phyloP scores from a whole-genome alignment of 140 eudicot genomes.

The Stevia rebaudiana region DNA sequence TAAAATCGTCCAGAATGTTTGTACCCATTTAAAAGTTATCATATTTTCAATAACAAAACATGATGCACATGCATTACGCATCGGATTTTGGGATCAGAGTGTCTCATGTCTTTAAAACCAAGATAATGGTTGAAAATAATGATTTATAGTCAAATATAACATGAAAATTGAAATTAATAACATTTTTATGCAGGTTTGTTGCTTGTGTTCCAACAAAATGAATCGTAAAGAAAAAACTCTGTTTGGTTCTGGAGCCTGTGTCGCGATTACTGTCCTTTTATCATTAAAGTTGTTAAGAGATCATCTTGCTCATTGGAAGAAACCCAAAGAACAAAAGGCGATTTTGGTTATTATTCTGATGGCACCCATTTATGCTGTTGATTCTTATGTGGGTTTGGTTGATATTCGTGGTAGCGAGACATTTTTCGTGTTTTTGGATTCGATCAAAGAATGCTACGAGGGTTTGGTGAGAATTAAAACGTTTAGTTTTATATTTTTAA shows the following conservation, averaged over 20 bases:
- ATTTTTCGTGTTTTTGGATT: slow-evolving; percentile 75
- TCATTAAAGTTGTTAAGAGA: slow-evolving; percentile 51
- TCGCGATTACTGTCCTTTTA: slow-evolving; percentile 54
- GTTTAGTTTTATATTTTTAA: background rate
- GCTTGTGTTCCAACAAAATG: slow-evolving; percentile 28
- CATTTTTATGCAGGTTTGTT: slow-evolving; percentile 23
- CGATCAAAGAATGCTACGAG: slow-evolving; percentile 88
- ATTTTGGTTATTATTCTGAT: slow-evolving; percentile 62
- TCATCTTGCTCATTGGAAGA: slow-evolving; percentile 71
- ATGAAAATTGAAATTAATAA: background rate
- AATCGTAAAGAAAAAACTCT: slow-evolving; percentile 55
- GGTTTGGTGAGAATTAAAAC: slow-evolving; percentile 49
- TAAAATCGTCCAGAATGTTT: too few species aligned
- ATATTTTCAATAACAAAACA: too few species aligned
- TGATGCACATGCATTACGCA: too few species aligned
- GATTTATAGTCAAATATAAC: background rate
- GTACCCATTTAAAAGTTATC: too few species aligned
- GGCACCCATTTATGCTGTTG: slow-evolving; percentile 84
- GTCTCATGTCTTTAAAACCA: too few species aligned
- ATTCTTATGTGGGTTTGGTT: slow-evolving; percentile 64
- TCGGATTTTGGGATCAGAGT: too few species aligned
- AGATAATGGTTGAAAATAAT: background rate
- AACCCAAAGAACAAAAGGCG: slow-evolving; percentile 90
- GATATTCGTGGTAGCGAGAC: slow-evolving; percentile 69
- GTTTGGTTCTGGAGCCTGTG: slow-evolving; percentile 52